Conservation (phyloP, 2,329 filamentous ascomycete genomes). For the Celoporthe dispersa region DNA sequence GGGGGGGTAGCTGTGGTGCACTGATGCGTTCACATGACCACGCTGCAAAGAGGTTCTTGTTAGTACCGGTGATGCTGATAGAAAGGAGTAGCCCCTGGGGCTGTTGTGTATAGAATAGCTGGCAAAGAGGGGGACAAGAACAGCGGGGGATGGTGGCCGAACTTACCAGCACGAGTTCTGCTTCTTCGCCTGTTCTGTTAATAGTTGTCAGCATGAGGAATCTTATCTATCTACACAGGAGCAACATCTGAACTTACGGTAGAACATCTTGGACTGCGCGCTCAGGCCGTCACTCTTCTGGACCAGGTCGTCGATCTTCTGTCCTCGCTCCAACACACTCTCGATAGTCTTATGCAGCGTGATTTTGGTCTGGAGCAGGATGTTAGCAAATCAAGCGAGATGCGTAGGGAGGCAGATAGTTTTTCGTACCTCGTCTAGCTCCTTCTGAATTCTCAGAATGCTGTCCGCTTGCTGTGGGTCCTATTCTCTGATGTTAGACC, state of each 20-base stretch:
- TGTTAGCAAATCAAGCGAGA: background rate
- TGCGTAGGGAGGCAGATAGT: background rate
- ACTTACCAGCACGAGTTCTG: constrained; percentile 72
- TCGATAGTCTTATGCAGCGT: constrained; percentile 97
- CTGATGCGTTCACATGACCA: constrained; percentile 25
- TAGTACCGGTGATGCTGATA: background rate
- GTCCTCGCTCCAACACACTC: constrained; percentile 81
- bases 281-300: constrained; percentile 91
- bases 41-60: constrained; percentile 6
- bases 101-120: background rate
- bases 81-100: background rate
- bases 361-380: constrained; percentile 77
- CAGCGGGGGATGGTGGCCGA: background rate
- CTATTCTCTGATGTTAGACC: constrained; percentile 49
- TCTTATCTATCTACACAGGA: background rate
- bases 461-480: constrained; percentile 88
- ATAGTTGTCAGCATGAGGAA: background rate
- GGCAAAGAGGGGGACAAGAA: background rate
- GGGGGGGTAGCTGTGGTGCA: background rate
- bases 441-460: constrained; percentile 94
- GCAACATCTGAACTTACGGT: constrained; percentile 60
- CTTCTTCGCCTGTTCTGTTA: constrained; percentile 70
- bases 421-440: constrained; percentile 68
- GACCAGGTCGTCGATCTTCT: constrained; percentile 95
- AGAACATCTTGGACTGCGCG: constrained; percentile 96